Evolutionary conservation across 2,329 filamentous ascomycete genomes (phyloP), one percentile per base, ranked within the genome.

Genomic region (Botrytis elliptica): DNA sequence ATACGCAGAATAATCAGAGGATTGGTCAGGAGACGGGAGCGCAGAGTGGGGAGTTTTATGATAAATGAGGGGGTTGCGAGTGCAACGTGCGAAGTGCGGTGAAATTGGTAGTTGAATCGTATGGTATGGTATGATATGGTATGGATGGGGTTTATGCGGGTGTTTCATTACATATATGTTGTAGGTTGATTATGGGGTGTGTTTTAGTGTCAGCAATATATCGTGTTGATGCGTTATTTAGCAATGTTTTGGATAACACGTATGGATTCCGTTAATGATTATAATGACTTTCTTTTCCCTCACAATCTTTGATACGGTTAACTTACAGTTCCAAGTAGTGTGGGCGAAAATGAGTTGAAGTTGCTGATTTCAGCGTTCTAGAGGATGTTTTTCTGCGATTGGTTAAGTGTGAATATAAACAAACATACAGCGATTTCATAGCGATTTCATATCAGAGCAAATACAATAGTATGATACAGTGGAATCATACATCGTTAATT

Each of bases 1-100:
- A 49, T 3, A 72, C 33, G 20, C 22, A 68, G 16, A 65, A 66
- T 59, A 46, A 72, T 33, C 42, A 62, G 40, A 68, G 29, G 29
- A 62, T 72, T 60, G 33, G 33, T 10, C 12, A 49, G 25, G 52
- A n/a, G 25, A 7, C 8, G 18, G 40, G 36, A 38, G 12, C 12
- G 5, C 16, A 38, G 20, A 25, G 49, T 33, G 64, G 42, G 33
- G 25, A 49, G 4, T 52, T 60, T 40, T 62, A 60, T 52, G 12
- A 52, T 38, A 52, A 62, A 68, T 52, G 25, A 55, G 60, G 10
- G 20, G 14, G 14, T 0, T 44, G 33, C 33, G 33, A 33, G 33
- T 25, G n/a, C 18, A 1, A 9, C 33, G 4, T 12, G n/a, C 12
- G 5, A 16, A 16, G 29, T 18, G 14, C 4, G n/a, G 38, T 33